These are phyloP conservation scores for Magnolia kwangsiensis DNA, from an alignment of 164 flowering plant genomes.

Conservation along the genomic window DNA sequence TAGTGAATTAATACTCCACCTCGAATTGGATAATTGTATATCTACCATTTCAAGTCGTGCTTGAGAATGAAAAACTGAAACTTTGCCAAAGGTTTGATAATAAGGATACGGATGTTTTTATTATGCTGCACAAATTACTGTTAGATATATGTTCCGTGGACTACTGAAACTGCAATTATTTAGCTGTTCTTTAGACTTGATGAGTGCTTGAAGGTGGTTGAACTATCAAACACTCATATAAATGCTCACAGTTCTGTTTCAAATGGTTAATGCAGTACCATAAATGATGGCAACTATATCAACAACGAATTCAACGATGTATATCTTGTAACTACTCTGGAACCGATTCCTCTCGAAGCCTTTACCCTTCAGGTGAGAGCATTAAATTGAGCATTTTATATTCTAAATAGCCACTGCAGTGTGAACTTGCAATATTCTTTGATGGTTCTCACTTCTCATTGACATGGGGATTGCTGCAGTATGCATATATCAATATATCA, in stretches of 20 bases:
- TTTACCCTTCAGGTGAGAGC: slow-evolving; percentile 86
- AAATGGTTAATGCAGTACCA: slow-evolving; percentile 54
- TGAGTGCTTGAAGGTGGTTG: slow-evolving; percentile 2
- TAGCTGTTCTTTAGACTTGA: background rate
- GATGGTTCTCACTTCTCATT: background rate
- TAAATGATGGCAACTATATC: slow-evolving; percentile 73
- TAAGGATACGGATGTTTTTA: too few species aligned
- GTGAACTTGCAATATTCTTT: too few species aligned
- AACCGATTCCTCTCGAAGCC: slow-evolving; percentile 88
- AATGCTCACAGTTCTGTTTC: slow-evolving; percentile 1
- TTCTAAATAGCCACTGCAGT: background rate
- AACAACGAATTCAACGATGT: slow-evolving; percentile 87
- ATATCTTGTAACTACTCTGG: slow-evolving; percentile 76
- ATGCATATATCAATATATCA: too few species aligned
- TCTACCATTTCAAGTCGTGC: too few species aligned
- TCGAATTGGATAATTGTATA: too few species aligned
- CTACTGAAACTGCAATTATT: background rate
- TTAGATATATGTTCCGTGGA: background rate
- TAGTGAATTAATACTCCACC: too few species aligned
- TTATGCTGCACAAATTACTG: background rate
- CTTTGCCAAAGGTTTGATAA: too few species aligned
- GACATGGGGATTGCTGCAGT: background rate
- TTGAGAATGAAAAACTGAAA: too few species aligned
- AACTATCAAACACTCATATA: background rate
- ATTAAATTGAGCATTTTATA: slow-evolving; percentile 1